Evolutionary conservation across 306 rosid species (phyloP).

Genomic region (Rubus idaeus): DNA sequence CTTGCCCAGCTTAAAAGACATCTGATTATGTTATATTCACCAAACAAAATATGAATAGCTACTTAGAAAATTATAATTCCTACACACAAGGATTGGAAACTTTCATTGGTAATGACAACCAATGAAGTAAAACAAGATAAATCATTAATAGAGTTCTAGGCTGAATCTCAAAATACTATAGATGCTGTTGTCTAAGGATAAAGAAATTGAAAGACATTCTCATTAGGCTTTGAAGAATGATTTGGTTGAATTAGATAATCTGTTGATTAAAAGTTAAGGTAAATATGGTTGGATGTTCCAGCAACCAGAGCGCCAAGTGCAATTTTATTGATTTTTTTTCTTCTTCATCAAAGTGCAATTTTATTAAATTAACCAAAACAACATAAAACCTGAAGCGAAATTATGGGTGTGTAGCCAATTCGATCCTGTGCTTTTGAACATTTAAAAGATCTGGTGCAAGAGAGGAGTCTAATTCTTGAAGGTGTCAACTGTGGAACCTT

Average conservation of each 20-base stretch:
- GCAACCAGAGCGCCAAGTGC: background rate
- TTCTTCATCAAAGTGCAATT: background rate
- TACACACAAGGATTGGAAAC: background rate
- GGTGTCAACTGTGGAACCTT: conserved; percentile 95
- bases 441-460: conserved; percentile 83
- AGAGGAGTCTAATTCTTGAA: conserved; percentile 84
- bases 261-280: background rate
- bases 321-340: background rate
- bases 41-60: background rate
- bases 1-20: background rate
- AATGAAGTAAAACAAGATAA: background rate
- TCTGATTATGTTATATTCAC: background rate
- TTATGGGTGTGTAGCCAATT: conserved; percentile 74
- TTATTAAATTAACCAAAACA: conserved; percentile 17
- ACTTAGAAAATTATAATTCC: background rate
- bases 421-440: conserved; percentile 84
- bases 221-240: background rate
- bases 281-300: background rate
- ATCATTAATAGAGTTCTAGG: no score
- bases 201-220: no score
- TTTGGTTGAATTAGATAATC: background rate
- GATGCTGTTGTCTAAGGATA: no score
- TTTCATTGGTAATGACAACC: background rate
- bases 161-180: background rate
- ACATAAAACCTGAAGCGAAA: conserved; percentile 69